Evolutionary conservation across 768 basidiomycete species (phyloP).

Genomic region (Pholiota microspora): DNA sequence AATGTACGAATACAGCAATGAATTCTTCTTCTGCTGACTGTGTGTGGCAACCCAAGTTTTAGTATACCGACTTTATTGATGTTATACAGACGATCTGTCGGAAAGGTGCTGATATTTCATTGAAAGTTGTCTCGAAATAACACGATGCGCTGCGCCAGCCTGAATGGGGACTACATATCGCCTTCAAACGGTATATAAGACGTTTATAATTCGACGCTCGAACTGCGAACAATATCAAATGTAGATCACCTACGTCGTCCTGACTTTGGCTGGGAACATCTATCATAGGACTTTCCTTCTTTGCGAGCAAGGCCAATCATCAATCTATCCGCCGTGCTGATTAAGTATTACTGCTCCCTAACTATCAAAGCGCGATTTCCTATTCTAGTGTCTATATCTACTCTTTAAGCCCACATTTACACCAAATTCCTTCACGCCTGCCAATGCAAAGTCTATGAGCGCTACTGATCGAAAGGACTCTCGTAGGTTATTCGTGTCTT

Average conservation of each 20-base stretch:
- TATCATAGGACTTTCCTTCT: neutral
- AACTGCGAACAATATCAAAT: neutral
- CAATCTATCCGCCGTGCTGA: slow-evolving; percentile 4
- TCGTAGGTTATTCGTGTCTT: no score
- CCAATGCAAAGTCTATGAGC: neutral
- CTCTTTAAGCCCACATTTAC: neutral
- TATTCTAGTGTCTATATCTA: neutral
- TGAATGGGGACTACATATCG: neutral
- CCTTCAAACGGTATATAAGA: neutral
- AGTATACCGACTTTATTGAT: neutral
- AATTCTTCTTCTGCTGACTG: neutral
- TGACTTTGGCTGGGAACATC: neutral
- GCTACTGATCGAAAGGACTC: neutral
- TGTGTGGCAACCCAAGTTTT: neutral
- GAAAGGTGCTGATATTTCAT: neutral
- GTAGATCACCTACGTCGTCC: neutral
- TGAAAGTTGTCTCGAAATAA: neutral
- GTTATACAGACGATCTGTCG: neutral
- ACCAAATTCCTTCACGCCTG: neutral
- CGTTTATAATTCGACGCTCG: neutral
- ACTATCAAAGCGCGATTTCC: neutral
- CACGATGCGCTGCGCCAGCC: neutral
- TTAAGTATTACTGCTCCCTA: neutral
- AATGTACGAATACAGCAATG: neutral
- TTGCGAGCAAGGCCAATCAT: neutral